Evolutionary conservation across 768 basidiomycete genomes (phyloP), one percentile per base, ranked within the genome.

Genomic region (Phlegmacium glaucopus): DNA sequence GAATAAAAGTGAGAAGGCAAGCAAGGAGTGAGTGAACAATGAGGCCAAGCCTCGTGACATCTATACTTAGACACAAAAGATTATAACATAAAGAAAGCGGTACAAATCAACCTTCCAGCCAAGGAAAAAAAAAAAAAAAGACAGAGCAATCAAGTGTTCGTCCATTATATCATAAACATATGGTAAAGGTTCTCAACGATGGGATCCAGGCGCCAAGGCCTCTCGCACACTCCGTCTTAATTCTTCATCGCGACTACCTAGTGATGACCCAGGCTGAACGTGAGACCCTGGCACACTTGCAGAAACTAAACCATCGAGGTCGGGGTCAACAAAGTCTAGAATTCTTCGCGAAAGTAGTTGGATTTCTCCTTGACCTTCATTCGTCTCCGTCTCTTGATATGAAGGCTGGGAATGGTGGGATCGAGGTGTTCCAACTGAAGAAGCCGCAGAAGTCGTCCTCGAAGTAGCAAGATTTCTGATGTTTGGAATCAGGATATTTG

Each of bases 291-390:
- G 68, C 18, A 78, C 74, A 57, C 85, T 87, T 36, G 78, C 79
- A 6, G 83, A 77, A 44, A 79, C 68, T 30, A 76, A 64, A 7
- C 73, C 77, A 26, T 87, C 87, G 1, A 72, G 60, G 40, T 88
- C 88, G 22, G 80, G 80, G 35, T 95, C 91, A 13, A 92, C 83
- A 56, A 93, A 81, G 57, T 94, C 92, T 45, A 94, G 68, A 43
- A 96, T 96, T 53, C 91, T 80, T 38, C 86, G 75, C 7, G 87
- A 85, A 37, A 98, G 79, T 22, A 86, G 71, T 52, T 90, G 85
- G 53, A 98, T 97, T 71, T 97, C 95, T 30, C 88, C 85, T 54
- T 90, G 88, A 7, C 94, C 94, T 48, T 94, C 90, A 2, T 84
- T 90, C 2, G 84, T 82, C 35, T 90, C 88, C 12, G 89, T 90